Evolutionary conservation across 2,329 filamentous ascomycete genomes (phyloP), one percentile per base, ranked within the genome.

Genomic region (Talaromyces marneffei): DNA sequence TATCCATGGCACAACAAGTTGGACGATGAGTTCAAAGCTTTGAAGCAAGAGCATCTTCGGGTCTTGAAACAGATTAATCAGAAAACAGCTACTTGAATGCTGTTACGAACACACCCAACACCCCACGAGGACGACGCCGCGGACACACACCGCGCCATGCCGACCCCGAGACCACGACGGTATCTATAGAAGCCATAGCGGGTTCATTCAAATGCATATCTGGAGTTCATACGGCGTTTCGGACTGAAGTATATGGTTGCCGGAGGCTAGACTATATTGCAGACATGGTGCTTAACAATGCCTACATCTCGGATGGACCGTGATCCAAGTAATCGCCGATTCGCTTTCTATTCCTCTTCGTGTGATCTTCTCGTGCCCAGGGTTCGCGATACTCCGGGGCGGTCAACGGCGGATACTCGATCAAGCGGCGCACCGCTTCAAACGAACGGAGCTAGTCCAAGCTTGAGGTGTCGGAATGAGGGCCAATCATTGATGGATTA

Each of bases 1-100:
- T 89, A 89, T 72, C 87, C 87, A 1, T 89, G 86, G 86, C 86
- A 89, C 72, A 81, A 87, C 67, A 78, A 87, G 69, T 76, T 89
- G 6, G 84, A 88, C 64, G 79, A 82, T 20, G 82, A 84, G 63
- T 88, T 89, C 67, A 78, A 83, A 60, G 75, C 79, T 10, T 74
- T 88, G 25, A 85, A 83, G 69, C 79, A 78, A 61, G 85, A 87
- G 65, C 84, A 88, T 61, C 62, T 77, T 4, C 68, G 66, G 6
- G 60, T 77, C 5, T 62, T 78, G 35, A 61, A 42, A 12, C n/a
- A 16, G 8, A 40, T 61, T 25, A 33, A 42, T 39, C 53, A 31
- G 18, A 40, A 48, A 14, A 42, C 35, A 9, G 18, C 18, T 33
- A 16, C 48, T 20, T 52, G n/a, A 52, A 23, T 14, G 20, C 5